Evolutionary conservation across 2,329 filamentous ascomycete genomes (phyloP), one percentile per base, ranked within the genome.

Genomic region (Pseudogymnoascus sp.): DNA sequence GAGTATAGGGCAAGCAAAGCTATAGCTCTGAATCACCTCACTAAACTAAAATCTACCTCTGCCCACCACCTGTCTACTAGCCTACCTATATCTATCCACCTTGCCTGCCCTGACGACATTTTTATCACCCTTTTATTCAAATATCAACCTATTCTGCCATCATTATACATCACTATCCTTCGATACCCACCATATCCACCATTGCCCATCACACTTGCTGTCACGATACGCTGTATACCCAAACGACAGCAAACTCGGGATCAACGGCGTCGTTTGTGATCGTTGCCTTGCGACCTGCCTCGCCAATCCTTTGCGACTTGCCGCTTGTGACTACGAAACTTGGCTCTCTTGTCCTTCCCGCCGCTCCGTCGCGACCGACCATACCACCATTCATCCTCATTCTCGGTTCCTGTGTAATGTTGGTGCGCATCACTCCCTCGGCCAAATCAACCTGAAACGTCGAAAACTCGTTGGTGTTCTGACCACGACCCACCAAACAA

Each of bases 401-500:
- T 13, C 39, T 21, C 39, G 39, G 39, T 43, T 43, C 16, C 39
- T 43, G 39, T 43, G 39, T 43, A 43, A 43, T 43, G 39, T 43
- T 21, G 39, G 65, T 74, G 70, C 60, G 65, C 68, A 66, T 48
- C 65, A 65, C 64, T 64, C 66, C 68, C 61, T 64, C 62, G 66
- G 51, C 64, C 61, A 31, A 60, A 61, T 14, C 66, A 62, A 43
- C 61, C 60, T 41, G 65, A 63, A 60, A 72, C 74, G 39, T 43
- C 39, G 16, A 43, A 43, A 43, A 43, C 39, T 43, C 39, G 39
- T 43, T 21, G 16, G 39, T 43, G 39, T 43, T 43, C 39, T 43
- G 67, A 73, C 77, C 67, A 43, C 39, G 39, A 21, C 16, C 39
- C 39, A 51, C 73, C 76, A 51, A 75, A 25, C 23, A 25, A 25